These are phyloP conservation scores for Coemansia sp. DNA, from an alignment of 192 early-diverging fungal genomes.

Conservation along the genomic window DNA sequence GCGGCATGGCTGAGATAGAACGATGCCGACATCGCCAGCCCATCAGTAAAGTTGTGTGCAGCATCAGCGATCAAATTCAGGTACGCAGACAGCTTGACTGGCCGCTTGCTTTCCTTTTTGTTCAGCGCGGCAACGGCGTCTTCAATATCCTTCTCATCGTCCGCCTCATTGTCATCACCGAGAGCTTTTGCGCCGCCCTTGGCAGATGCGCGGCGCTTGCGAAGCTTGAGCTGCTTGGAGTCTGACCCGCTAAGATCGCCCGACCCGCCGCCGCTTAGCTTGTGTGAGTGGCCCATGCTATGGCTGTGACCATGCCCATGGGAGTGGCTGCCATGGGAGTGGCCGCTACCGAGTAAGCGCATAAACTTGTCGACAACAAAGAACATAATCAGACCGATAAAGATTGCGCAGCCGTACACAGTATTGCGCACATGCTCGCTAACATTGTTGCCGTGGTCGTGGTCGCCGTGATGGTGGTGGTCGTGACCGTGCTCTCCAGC, in stretches of 20 bases:
- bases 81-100: constrained; percentile 71
- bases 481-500: constrained; percentile 51
- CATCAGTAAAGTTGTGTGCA: constrained; percentile 86
- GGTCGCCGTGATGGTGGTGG: constrained; percentile 31
- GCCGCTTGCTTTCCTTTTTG: constrained; percentile 17
- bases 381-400: constrained; percentile 73
- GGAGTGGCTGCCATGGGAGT: constrained; percentile 57
- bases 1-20: constrained; percentile 79
- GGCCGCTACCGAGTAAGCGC: constrained; percentile 70
- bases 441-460: constrained; percentile 36
- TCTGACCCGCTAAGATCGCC: constrained; percentile 22
- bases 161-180: constrained; percentile 40
- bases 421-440: constrained; percentile 57
- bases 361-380: constrained; percentile 84
- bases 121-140: constrained; percentile 2
- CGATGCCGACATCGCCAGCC: constrained; percentile 79
- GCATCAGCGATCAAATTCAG: constrained; percentile 82
- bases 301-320: constrained; percentile 53
- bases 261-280: constrained; percentile 16
- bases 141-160: constrained; percentile 43
- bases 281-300: constrained; percentile 24
- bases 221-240: constrained; percentile 19
- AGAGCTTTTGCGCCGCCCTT: constrained; percentile 5
- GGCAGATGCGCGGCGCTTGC: constrained; percentile 22
- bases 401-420: constrained; percentile 72